Percentiles rank a stretch among this genome's conserved stretches.
Conservation (phyloP, 352 stramenopile genomes). For the Pythium periplocum region DNA sequence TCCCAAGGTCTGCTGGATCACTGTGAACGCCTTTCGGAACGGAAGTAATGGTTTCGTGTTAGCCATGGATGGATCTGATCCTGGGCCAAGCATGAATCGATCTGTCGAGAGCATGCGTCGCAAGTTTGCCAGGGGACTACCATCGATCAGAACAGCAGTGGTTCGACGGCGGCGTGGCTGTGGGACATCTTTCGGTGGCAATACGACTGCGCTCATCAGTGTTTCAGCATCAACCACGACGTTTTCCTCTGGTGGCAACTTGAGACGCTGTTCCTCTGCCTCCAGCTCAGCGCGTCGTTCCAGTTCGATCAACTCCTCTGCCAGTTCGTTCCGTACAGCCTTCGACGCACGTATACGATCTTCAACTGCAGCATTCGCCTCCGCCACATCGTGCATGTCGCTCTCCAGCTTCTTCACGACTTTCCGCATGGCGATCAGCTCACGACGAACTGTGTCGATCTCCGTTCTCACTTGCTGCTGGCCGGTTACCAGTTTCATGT, state of each 20-base stretch:
- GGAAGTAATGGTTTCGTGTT: conserved; percentile 11
- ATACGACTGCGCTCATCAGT: conserved; percentile 43
- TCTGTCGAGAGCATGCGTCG: conserved; percentile 12
- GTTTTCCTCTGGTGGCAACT: conserved; percentile 56
- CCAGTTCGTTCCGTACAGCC: conserved; percentile 37
- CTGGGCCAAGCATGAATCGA: too few species aligned
- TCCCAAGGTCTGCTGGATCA: conserved; percentile 44
- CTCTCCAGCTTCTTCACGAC: conserved; percentile 50
- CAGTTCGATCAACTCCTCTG: conserved; percentile 47
- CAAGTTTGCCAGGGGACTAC: conserved; percentile 11
- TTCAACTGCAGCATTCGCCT: conserved; percentile 31
- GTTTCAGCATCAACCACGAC: conserved; percentile 55
- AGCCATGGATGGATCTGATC: too few species aligned
- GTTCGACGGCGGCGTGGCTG: conserved; percentile 2
- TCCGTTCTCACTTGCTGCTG: conserved; percentile 57
- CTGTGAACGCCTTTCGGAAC: conserved; percentile 36
- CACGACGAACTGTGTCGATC: conserved; percentile 51
- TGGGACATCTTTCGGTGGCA: too few species aligned
- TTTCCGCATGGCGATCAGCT: conserved; percentile 53
- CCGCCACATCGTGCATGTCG: conserved; percentile 47
- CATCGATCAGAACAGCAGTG: conserved; percentile 11
- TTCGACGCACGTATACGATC: conserved; percentile 47
- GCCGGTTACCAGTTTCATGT: conserved; percentile 68
- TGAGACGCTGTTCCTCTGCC: conserved; percentile 44
- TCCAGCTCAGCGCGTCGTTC: conserved; percentile 50